A percentile compares a stretch with the other conserved stretches of the same genome.
Conservation (phyloP, 495 filamentous ascomycete species). For the Penicillium tannophilum region DNA sequence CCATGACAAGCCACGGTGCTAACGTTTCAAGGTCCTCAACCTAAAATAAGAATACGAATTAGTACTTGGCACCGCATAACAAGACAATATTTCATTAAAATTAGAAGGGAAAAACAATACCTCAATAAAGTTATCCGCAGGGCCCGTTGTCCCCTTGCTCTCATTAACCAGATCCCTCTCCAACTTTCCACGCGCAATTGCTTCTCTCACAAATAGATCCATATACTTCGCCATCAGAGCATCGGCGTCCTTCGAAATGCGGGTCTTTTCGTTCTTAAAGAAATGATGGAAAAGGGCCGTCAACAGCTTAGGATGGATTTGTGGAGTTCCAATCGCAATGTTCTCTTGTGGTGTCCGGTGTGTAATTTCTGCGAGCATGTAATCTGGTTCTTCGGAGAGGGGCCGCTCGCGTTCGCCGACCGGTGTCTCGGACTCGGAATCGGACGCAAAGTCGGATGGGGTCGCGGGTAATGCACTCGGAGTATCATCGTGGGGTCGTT, state of each 20-base stretch:
- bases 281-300: conserved; percentile 75
- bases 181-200: conserved; percentile 76
- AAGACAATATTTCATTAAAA: background rate
- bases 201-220: conserved; percentile 90
- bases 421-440: conserved; percentile 26
- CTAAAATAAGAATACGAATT: conserved; percentile 23
- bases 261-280: conserved; percentile 68
- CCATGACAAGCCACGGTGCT: conserved; percentile 84
- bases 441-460: conserved; percentile 24
- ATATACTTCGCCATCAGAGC: conserved; percentile 80
- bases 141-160: conserved; percentile 27
- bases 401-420: conserved; percentile 24
- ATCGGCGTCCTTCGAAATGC: conserved; percentile 80
- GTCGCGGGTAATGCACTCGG: conserved; percentile 13
- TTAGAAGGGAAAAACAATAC: conserved; percentile 42
- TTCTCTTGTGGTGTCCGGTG: conserved; percentile 31
- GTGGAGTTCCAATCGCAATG: conserved; percentile 43
- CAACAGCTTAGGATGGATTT: conserved; percentile 74
- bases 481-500: conserved; percentile 16
- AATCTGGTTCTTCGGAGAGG: conserved; percentile 40
- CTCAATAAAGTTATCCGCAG: conserved; percentile 70
- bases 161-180: conserved; percentile 57
- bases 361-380: conserved; percentile 51
- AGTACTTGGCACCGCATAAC: background rate
- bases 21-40: conserved; percentile 82